Evolutionary conservation across 805 yeast species (phyloP), one percentile per base, ranked within the genome.

Genomic region (Lachancea waltii): DNA sequence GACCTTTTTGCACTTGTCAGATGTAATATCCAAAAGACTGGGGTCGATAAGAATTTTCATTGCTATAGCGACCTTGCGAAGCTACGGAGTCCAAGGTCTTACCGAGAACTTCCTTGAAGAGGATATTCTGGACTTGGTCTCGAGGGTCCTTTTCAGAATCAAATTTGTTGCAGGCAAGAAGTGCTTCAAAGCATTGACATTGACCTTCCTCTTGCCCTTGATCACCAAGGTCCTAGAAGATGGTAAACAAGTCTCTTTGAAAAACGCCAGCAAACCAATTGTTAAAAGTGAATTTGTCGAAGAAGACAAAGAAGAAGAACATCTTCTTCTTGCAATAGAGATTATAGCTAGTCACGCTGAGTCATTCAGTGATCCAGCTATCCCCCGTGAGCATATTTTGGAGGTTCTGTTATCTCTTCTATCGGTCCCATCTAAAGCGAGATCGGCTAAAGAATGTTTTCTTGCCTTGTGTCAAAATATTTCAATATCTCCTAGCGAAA

Each of bases 301-400:
- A 39, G 95, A 85, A 56, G 85, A 79, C 48, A 79, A 79, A n/a
- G 87, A 83, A 54, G 96, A 89, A 58, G 97, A 87, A 56, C 90
- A 85, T 50, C 65, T 87, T 35, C 60, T 83, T 35, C 64, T 90
- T 41, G 82, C 90, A 0, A 60, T 89, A 49, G 94, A 85, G 51
- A 77, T 87, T 28, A 67, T 90, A 39, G 68, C 78, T 28, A 71
- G 72, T 2, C 89, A 83, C 51, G 72, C 80, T 16, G 87, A 78
- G 46, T 70, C 69, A 10, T 81, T 92, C 54, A 77, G 72, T 47
- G 79, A 81, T 51, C 68, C 69, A 0, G 58, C 74, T 1, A 76
- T 85, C 40, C 94, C 95, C 14, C 75, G 97, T 54, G 63, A 68
- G 4, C 70, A 74, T 4, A 73, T 86, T 25, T 62, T 90, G 41